A percentile compares a stretch with the other conserved stretches of the same genome.
Evolutionary conservation across 1,139 yeast genomes (phyloP).

Genomic region (Lodderomyces pseudojiufengensis): DNA sequence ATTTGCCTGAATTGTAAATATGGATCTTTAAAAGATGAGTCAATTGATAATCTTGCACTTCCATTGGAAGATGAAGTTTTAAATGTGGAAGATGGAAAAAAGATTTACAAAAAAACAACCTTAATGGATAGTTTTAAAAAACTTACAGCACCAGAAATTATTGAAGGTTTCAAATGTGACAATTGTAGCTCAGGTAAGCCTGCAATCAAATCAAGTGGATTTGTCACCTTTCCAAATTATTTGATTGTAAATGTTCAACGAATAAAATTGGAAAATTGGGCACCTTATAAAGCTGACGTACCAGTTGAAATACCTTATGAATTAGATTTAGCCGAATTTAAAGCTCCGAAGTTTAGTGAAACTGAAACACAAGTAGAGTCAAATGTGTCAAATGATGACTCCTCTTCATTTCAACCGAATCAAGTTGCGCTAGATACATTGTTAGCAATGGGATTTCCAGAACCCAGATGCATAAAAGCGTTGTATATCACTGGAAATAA

Average conservation of each 20-base stretch:
- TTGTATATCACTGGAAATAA: slow-evolving; percentile 68
- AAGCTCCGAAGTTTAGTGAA: slow-evolving; percentile 28
- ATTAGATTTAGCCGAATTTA: slow-evolving; percentile 28
- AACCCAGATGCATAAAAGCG: slow-evolving; percentile 62
- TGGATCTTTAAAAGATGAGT: slow-evolving; percentile 54
- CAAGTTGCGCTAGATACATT: slow-evolving; percentile 52
- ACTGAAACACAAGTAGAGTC: slow-evolving; percentile 26
- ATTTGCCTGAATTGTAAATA: slow-evolving; percentile 59
- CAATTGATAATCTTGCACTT: slow-evolving; percentile 67
- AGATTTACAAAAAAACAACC: slow-evolving; percentile 46
- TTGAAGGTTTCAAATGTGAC: slow-evolving; percentile 68
- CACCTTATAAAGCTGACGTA: slow-evolving; percentile 75
- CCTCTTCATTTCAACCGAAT: slow-evolving; percentile 49
- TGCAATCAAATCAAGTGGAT: slow-evolving; percentile 44
- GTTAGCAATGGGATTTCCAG: slow-evolving; percentile 84
- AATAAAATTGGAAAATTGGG: slow-evolving; percentile 85
- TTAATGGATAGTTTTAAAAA: slow-evolving; percentile 49
- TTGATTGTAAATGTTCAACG: slow-evolving; percentile 73
- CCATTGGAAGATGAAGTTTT: slow-evolving; percentile 48
- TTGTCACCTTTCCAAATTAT: slow-evolving; percentile 66
- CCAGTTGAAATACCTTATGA: slow-evolving; percentile 61
- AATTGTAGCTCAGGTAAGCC: slow-evolving; percentile 48
- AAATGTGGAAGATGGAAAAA: slow-evolving; percentile 39
- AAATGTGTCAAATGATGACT: slow-evolving; percentile 15
- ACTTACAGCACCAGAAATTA: slow-evolving; percentile 48